Percentiles rank a stretch among this genome's conserved stretches.
phyloP scores from a whole-genome alignment of 306 rosid genomes.

The Quercus aquifolioides region DNA sequence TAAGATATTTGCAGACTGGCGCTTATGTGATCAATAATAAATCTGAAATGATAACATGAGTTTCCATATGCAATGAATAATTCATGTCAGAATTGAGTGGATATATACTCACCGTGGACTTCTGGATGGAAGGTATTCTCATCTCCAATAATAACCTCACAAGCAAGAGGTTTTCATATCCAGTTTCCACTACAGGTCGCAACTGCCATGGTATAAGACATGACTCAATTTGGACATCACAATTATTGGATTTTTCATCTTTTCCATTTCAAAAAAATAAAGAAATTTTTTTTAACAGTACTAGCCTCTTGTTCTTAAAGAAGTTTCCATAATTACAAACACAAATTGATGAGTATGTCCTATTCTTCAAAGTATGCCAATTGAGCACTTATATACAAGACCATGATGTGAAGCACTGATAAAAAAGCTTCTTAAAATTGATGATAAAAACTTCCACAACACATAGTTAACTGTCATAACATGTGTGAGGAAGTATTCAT shows the following conservation, averaged over 20 bases:
- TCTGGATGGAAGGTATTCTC: constrained; percentile 57
- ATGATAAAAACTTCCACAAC: background rate
- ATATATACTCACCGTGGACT: constrained; percentile 66
- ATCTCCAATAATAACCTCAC: constrained; percentile 84
- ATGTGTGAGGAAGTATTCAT: background rate
- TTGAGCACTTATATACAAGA: background rate
- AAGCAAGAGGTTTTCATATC: constrained; percentile 81
- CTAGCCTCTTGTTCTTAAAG: background rate
- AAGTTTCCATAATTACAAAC: background rate
- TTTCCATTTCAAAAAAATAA: background rate
- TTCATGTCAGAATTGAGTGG: constrained; percentile 6
- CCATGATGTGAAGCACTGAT: background rate
- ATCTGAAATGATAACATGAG: background rate
- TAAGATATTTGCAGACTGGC: constrained; percentile 13
- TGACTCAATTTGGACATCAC: constrained; percentile 6
- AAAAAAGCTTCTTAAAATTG: background rate
- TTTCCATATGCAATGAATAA: constrained; percentile 1
- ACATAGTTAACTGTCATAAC: background rate
- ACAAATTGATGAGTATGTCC: no score
- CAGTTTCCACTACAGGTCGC: constrained; percentile 96
- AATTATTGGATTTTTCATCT: background rate
- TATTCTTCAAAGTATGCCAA: background rate
- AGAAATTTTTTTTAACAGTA: no score
- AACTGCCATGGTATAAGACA: constrained; percentile 54
- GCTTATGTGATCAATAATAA: background rate